Conservation (phyloP, 108 stramenopile genomes). For the Pseudonitzschia multiseries region DNA sequence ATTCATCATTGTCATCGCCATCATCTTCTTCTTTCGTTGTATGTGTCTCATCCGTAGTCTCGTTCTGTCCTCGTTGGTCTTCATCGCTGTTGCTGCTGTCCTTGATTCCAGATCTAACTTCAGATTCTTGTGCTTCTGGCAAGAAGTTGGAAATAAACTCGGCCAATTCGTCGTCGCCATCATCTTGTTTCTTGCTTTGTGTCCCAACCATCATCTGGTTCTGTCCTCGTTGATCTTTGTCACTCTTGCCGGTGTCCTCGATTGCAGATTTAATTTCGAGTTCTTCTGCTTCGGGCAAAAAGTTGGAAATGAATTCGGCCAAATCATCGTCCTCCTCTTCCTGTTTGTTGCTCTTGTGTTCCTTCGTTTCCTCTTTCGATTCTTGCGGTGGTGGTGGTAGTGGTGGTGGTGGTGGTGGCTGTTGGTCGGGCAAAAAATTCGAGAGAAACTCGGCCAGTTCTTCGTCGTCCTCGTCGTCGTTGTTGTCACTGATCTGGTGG, state of each 20-base stretch:
- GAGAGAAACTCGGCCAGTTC: neutral
- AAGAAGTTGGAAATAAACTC: slow-evolving; percentile 1
- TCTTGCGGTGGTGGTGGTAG: neutral
- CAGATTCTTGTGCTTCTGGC: neutral
- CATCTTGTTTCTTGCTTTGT: neutral
- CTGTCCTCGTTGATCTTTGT: neutral
- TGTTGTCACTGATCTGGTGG: neutral
- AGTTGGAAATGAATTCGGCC: neutral
- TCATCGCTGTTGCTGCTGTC: too few species aligned
- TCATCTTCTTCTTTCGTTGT: neutral
- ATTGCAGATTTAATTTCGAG: neutral
- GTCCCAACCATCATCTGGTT: neutral
- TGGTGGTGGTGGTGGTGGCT: too few species aligned
- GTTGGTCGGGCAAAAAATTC: neutral
- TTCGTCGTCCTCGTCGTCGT: neutral
- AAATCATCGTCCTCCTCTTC: neutral
- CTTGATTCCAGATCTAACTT: neutral
- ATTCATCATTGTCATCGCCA: neutral
- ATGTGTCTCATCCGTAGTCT: neutral
- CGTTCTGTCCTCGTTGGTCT: neutral
- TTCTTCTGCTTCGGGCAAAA: neutral
- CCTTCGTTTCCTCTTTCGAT: neutral
- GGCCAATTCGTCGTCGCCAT: neutral
- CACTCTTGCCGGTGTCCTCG: too few species aligned
- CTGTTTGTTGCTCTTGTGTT: neutral